Evolutionary conservation across 78 protist species (phyloP).

Genomic region (Dictyostelium firmibasis): DNA sequence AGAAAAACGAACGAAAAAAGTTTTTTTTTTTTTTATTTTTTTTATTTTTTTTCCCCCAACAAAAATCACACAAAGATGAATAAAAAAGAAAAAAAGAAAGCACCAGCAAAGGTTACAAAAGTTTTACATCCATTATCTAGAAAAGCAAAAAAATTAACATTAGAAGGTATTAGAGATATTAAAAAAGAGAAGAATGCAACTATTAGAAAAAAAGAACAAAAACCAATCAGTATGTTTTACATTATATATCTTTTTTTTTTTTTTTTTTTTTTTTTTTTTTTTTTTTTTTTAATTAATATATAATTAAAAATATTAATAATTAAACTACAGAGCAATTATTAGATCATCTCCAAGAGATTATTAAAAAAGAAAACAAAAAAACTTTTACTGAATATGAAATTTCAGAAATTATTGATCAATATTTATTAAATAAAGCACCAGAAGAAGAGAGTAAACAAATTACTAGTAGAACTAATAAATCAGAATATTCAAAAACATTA

Average conservation of each 20-base stretch:
- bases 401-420: conserved; percentile 24
- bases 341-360: background rate
- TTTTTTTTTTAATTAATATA: too few species aligned
- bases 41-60: background rate
- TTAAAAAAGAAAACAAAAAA: conserved; percentile 4
- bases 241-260: too few species aligned
- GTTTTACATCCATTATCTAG: conserved; percentile 70
- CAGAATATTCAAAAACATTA: background rate
- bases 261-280: too few species aligned
- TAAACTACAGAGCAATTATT: conserved; percentile 28
- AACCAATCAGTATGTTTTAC: conserved; percentile 13
- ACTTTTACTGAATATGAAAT: conserved; percentile 4
- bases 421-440: background rate
- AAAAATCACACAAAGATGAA: background rate
- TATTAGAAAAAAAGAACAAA: conserved; percentile 26
- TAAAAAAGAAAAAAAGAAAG: background rate
- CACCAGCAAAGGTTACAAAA: background rate
- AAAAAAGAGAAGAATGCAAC: background rate
- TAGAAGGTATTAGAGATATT: conserved; percentile 39
- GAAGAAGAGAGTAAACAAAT: background rate
- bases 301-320: background rate
- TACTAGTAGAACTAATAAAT: background rate
- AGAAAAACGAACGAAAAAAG: background rate
- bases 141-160: conserved; percentile 59
- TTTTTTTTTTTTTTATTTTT: background rate